Percentiles rank a stretch among this genome's conserved stretches.
These are phyloP conservation scores for Wickerhamiella siamensis DNA, from an alignment of 805 yeast species.

Conservation along the genomic window DNA sequence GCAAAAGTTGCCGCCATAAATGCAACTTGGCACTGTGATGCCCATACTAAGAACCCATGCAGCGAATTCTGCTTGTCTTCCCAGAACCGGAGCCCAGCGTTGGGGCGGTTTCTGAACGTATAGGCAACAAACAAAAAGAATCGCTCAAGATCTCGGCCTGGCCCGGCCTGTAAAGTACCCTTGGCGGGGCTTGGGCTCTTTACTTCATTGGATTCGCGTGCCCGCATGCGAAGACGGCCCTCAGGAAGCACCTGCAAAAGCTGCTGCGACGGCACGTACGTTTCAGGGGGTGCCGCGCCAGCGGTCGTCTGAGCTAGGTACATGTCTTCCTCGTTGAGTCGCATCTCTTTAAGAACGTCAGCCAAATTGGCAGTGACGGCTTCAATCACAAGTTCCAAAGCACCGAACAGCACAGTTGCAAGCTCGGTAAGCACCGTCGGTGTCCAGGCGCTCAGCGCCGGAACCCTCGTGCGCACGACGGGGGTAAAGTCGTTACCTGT, in stretches of 20 bases:
- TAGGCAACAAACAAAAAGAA: slow-evolving; percentile 64
- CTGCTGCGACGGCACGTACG: background rate
- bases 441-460: slow-evolving; percentile 11
- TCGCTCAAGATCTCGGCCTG: slow-evolving; percentile 75
- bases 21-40: slow-evolving; percentile 55
- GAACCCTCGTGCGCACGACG: slow-evolving; percentile 22
- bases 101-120: slow-evolving; percentile 49
- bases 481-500: slow-evolving; percentile 17
- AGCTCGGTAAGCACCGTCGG: slow-evolving; percentile 6
- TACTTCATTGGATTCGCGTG: background rate
- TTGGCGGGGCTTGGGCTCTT: background rate
- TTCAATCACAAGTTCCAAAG: slow-evolving; percentile 19
- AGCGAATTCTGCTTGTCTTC: slow-evolving; percentile 46
- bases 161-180: slow-evolving; percentile 30
- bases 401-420: slow-evolving; percentile 8
- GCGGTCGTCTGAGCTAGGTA: slow-evolving; percentile 18
- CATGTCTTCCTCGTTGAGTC: slow-evolving; percentile 27
- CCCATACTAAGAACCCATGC: slow-evolving; percentile 80
- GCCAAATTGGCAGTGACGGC: slow-evolving; percentile 25
- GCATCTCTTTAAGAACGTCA: slow-evolving; percentile 28
- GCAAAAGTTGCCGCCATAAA: slow-evolving; percentile 72
- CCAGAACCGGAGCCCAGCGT: slow-evolving; percentile 51
- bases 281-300: background rate
- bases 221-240: background rate
- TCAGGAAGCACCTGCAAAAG: background rate